Base-by-base conservation (phyloP, 208 protist species). In the Crithidia sp. region DNA sequence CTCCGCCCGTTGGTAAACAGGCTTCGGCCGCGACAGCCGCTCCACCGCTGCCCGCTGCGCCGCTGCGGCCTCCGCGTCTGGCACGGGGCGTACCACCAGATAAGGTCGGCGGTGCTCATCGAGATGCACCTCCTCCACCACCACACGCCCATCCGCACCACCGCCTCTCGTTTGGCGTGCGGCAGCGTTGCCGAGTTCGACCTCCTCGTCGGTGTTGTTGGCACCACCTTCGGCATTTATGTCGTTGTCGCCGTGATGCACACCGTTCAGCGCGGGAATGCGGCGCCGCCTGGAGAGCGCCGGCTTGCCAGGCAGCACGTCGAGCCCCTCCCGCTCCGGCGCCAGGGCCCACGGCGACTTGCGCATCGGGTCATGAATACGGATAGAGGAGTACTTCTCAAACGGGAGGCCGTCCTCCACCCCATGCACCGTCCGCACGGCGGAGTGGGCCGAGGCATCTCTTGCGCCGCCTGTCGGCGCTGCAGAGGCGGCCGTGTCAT, bases 291-390 rank as follows among this genome's bases (percentile, higher is more conserved):
- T 66, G 16, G 74, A 60, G 17, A 79, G 57, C 2, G 79, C 75
- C 4, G 83, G 63, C 44, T 62, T 70, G 3, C 83, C 83, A 9
- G 83, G 83, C 39, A 88, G 75, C 53, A 78, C 67, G 16, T 62
- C 44, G 4, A 81, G 19, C 12, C 54, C 59, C 14, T 81, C 71
- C 13, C 80, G 55, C 40, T 74, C 80, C 58, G 90, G 88, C 16
- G 83, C 88, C 52, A 89, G 68, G 8, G 90, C 87, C 88, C 90
- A 95, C 40, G 90, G 83, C 12, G 90, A 95, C 36, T 88, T 88
- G 44, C 77, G 83, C 28, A 73, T 64, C 19, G 87, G 85, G 59
- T 92, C 79, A 56, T 86, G 83, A 12, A 90, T 76, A 28, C 54
- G 66, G 12, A 92, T 76, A 28, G 85, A 88, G 16, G 87, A 93